A percentile compares a stretch with the other conserved stretches of the same genome.
phyloP scores from a whole-genome alignment of 176 grass and related monocot species.

The Elaeis guineensis region DNA sequence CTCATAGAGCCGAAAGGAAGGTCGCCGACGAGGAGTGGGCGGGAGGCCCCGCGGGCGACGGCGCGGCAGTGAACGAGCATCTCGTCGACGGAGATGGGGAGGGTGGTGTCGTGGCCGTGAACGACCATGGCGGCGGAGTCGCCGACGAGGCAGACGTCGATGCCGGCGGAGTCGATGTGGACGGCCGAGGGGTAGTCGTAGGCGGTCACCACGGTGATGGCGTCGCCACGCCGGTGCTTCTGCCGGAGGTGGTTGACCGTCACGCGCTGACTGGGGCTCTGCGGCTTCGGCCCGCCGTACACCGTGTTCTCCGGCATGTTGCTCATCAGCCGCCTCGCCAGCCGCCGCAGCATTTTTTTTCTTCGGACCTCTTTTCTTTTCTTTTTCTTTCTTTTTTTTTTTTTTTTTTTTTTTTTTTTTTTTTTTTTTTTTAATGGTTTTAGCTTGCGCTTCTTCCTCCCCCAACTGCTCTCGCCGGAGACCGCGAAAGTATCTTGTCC shows the following conservation, averaged over 20 bases:
- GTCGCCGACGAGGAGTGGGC: slow-evolving; percentile 76
- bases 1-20: slow-evolving; percentile 81
- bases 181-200: slow-evolving; percentile 97
- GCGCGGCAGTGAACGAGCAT: slow-evolving; percentile 91
- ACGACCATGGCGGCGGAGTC: slow-evolving; percentile 99
- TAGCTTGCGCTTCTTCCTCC: no score
- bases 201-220: slow-evolving; percentile 88
- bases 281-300: slow-evolving; percentile 65
- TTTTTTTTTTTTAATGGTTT: no score
- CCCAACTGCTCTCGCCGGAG: no score
- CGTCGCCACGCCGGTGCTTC: slow-evolving; percentile 65
- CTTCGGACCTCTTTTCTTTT: no score
- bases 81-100: slow-evolving; percentile 69
- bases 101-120: slow-evolving; percentile 92
- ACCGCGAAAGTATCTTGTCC: no score
- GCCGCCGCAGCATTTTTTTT: slow-evolving; percentile 6
- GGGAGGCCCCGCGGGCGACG: slow-evolving; percentile 58
- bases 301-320: slow-evolving; percentile 78
- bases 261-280: slow-evolving; percentile 48
- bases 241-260: slow-evolving; percentile 57
- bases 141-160: slow-evolving; percentile 84
- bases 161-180: slow-evolving; percentile 77
- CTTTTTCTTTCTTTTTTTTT: no score
- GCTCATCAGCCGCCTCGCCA: slow-evolving; percentile 45
- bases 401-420: no score